Evolutionary conservation across 345 rosid species (phyloP), one percentile per base, ranked within the genome.

Genomic region (Citrus medica): DNA sequence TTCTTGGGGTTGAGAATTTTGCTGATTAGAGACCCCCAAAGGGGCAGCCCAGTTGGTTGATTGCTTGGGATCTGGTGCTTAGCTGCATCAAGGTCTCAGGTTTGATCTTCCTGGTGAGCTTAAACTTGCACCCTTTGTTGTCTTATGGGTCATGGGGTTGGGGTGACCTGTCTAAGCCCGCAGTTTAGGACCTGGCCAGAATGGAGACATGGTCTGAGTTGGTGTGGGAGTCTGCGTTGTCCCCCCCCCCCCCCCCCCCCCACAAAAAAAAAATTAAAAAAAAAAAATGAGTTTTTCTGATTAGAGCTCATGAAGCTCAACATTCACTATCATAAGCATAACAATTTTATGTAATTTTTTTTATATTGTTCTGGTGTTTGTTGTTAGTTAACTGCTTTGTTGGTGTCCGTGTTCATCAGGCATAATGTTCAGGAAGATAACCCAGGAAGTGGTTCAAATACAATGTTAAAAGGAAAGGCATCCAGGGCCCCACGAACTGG

Each of bases 401-500:
- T 81, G 42, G 28, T 78, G 73, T 60, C 71, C 55, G 67, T 77
- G 14, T 74, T 86, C 67, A 10, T 77, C 85, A 96, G 98, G 92
- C 73, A 86, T 85, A 89, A 80, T 83, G 73, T 83, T 76, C 91
- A 77, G 79, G 95, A 86, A 42, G 92, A 87, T 65, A 86, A 82
- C 67, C 86, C 83, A 80, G 85, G 88, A 69, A 88, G 83, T 82
- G 65, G 83, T 84, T 84, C 94, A n/a, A 82, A 78, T 89, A 80
- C 87, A 67, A 64, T 83, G 77, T 83, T 85, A 73, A 94, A 90
- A 86, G 90, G 87, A 73, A 94, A 92, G 79, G 79, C 86, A 75
- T 89, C 95, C 73, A 87, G 95, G 80, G 90, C 88, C 60, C 85
- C 91, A 53, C 85, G 98, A 82, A 89, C 92, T 77, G 85, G 92